Conservation (phyloP, 2,329 filamentous ascomycete species). For the Aspergillus spinulosporus region DNA sequence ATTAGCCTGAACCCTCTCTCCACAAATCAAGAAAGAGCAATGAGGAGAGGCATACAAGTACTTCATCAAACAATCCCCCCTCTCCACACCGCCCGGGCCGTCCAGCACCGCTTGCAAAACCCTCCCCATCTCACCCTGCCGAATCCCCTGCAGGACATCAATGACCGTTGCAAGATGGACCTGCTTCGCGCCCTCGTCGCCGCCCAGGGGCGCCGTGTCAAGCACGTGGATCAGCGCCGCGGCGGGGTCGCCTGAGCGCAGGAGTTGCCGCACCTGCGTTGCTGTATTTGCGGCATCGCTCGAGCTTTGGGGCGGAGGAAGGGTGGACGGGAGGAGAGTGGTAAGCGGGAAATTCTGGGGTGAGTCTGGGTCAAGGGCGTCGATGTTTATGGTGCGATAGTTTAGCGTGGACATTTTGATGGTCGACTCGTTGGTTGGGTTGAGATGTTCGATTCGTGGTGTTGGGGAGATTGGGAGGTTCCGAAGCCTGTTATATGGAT, state of each 20-base stretch:
- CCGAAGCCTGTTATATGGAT: no score
- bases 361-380: conserved; percentile 86
- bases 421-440: not conserved
- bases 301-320: conserved; percentile 69
- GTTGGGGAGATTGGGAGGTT: not conserved
- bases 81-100: conserved; percentile 76
- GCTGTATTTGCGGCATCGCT: conserved; percentile 75
- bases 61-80: conserved; percentile 93
- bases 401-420: conserved; percentile 53
- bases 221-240: conserved; percentile 81
- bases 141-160: conserved; percentile 93
- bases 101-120: conserved; percentile 79
- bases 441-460: not conserved
- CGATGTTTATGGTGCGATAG: conserved; percentile 90
- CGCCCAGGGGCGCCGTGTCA: conserved; percentile 74
- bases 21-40: not conserved
- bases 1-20: conserved; percentile 1
- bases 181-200: conserved; percentile 64
- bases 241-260: conserved; percentile 82
- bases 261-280: conserved; percentile 80
- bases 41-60: conserved; percentile 68
- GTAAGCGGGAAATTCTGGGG: conserved; percentile 86
- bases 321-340: conserved; percentile 73
- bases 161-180: conserved; percentile 83
- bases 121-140: conserved; percentile 91